A percentile compares a stretch with the other conserved stretches of the same genome.
Conservation (phyloP, 768 basidiomycete genomes). For the Naganishia antarctica region DNA sequence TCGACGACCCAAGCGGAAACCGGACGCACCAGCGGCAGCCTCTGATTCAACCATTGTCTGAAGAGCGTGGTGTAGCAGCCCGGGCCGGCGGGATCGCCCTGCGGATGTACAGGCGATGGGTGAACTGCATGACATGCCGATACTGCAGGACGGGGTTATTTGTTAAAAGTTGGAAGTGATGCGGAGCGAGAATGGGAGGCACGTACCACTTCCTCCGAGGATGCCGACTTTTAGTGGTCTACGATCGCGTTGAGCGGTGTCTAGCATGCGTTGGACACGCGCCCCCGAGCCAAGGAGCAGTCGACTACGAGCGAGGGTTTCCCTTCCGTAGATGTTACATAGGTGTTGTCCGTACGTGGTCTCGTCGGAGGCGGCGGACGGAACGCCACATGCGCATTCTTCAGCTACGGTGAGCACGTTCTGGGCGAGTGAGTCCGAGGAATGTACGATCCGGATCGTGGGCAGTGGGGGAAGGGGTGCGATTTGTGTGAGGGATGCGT, state of each 20-base stretch:
- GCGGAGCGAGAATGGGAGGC: too few species aligned
- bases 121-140: slow-evolving; percentile 48
- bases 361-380: not conserved
- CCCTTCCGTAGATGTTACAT: slow-evolving; percentile 39
- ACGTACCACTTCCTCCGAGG: slow-evolving; percentile 45
- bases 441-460: slow-evolving; percentile 1
- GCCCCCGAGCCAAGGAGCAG: slow-evolving; percentile 38
- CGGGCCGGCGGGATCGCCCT: slow-evolving; percentile 45
- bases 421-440: not conserved
- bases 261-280: slow-evolving; percentile 37
- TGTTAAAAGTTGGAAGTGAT: too few species aligned
- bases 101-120: slow-evolving; percentile 36
- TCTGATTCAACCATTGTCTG: slow-evolving; percentile 37
- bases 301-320: slow-evolving; percentile 34
- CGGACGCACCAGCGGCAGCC: slow-evolving; percentile 40
- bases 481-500: not conserved
- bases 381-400: slow-evolving; percentile 9
- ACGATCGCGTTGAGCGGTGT: slow-evolving; percentile 37
- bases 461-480: slow-evolving; percentile 1
- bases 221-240: slow-evolving; percentile 38
- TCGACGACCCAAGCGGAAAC: too few species aligned
- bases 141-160: slow-evolving; percentile 33
- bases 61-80: slow-evolving; percentile 44
- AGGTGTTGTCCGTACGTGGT: slow-evolving; percentile 32
- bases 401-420: slow-evolving; percentile 13